Evolutionary conservation across 2,329 filamentous ascomycete genomes (phyloP).

Genomic region (Diaporthe nobilis): DNA sequence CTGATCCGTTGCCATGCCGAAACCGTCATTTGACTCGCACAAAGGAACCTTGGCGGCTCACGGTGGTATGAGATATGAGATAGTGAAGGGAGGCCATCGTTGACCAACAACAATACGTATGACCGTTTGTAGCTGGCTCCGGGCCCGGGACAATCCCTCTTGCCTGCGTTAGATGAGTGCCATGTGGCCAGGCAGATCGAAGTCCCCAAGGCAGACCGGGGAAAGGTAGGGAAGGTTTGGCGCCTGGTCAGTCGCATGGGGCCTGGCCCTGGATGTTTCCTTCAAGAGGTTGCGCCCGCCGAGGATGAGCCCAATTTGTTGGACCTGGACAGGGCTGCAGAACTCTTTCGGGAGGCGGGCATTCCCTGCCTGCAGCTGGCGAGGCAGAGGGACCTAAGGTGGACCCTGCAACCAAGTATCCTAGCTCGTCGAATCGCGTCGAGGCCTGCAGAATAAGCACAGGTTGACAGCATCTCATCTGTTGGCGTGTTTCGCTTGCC

Average conservation of each 20-base stretch:
- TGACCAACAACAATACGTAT: neutral
- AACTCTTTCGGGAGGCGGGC: neutral
- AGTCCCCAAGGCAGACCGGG: neutral
- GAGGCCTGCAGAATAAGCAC: neutral
- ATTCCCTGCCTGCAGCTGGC: neutral
- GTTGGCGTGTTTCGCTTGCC: constrained; percentile 22
- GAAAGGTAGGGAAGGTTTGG: neutral
- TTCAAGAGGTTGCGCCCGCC: neutral
- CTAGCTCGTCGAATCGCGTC: neutral
- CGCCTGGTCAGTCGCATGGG: constrained; percentile 1
- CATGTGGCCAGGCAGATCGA: constrained; percentile 2
- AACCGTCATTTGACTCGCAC: neutral
- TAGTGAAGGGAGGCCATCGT: neutral
- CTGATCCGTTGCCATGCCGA: neutral
- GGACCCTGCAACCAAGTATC: neutral
- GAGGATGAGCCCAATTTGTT: constrained; percentile 21
- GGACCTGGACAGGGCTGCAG: constrained; percentile 13
- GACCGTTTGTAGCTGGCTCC: neutral
- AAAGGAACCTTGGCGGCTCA: neutral
- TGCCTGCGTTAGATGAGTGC: neutral
- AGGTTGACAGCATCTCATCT: constrained; percentile 10
- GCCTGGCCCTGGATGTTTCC: neutral
- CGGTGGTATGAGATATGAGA: neutral
- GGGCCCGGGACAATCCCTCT: neutral
- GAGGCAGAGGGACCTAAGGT: neutral